These are phyloP conservation scores for Phytophthora ohioensis DNA, from an alignment of 352 stramenopile genomes.

Conservation along the genomic window DNA sequence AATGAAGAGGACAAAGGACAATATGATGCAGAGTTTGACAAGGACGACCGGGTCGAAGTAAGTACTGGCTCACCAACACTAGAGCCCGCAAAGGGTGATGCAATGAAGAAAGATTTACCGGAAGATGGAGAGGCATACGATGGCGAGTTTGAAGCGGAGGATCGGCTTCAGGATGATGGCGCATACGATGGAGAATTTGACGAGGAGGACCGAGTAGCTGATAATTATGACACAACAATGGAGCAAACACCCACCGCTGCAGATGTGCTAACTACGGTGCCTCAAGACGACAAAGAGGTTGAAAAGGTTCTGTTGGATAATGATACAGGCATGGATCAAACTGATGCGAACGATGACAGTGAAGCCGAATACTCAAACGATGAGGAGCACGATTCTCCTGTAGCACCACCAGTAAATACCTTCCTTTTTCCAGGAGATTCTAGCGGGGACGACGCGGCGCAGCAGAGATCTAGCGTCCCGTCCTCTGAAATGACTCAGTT, in stretches of 20 bases:
- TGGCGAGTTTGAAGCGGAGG: slow-evolving; percentile 17
- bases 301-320: neutral
- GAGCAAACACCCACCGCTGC: neutral
- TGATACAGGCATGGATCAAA: neutral
- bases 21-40: slow-evolving; percentile 31
- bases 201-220: slow-evolving; percentile 4
- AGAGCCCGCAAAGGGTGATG: neutral
- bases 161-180: neutral
- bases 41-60: slow-evolving; percentile 7
- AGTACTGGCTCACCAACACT: neutral
- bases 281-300: neutral
- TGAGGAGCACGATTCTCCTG: slow-evolving; percentile 11
- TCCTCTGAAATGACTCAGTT: neutral
- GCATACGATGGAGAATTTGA: slow-evolving; percentile 21
- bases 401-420: neutral
- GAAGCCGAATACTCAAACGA: slow-evolving; percentile 21
- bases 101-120: neutral
- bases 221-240: neutral
- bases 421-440: neutral
- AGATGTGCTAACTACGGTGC: neutral
- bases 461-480: slow-evolving; percentile 42
- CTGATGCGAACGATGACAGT: neutral
- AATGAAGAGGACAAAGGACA: slow-evolving; percentile 7
- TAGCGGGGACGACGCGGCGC: slow-evolving; percentile 9
- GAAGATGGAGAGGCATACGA: neutral